Evolutionary conservation across 176 grass and related monocot species (phyloP).

Genomic region (Olyra latifolia): DNA sequence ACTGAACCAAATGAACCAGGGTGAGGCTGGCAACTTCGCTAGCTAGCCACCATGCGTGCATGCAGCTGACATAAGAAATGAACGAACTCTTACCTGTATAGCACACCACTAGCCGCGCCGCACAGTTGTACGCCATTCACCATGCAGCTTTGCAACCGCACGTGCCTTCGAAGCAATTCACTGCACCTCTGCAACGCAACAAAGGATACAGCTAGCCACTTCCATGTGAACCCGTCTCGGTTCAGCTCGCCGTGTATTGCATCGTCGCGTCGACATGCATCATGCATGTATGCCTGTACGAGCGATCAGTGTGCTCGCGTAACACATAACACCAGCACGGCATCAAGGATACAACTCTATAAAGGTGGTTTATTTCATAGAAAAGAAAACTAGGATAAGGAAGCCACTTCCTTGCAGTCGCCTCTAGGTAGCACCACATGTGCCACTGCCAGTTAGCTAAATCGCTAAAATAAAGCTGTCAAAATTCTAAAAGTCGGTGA

Average conservation of each 20-base stretch:
- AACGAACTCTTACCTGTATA: constrained; percentile 29
- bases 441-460: too few relatives aligned
- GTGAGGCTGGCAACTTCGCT: not conserved
- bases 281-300: not conserved
- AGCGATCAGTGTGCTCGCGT: constrained; percentile 19
- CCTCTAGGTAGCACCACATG: too few relatives aligned
- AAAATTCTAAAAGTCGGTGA: not conserved
- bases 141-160: not conserved
- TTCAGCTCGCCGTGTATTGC: not conserved
- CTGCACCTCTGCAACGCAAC: constrained; percentile 39
- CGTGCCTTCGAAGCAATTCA: not conserved
- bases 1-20: not conserved
- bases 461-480: too few relatives aligned
- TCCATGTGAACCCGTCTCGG: constrained; percentile 1
- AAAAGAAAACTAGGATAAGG: too few relatives aligned
- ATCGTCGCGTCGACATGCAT: not conserved
- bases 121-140: constrained; percentile 35
- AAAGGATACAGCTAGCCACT: constrained; percentile 26
- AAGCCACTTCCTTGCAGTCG: too few relatives aligned
- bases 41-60: not conserved
- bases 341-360: not conserved
- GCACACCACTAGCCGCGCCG: not conserved
- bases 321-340: not conserved
- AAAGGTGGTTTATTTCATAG: not conserved
- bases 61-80: constrained; percentile 35